Conservation (phyloP, 1,284 basidiomycete species). For the Ustilago loliicola region DNA sequence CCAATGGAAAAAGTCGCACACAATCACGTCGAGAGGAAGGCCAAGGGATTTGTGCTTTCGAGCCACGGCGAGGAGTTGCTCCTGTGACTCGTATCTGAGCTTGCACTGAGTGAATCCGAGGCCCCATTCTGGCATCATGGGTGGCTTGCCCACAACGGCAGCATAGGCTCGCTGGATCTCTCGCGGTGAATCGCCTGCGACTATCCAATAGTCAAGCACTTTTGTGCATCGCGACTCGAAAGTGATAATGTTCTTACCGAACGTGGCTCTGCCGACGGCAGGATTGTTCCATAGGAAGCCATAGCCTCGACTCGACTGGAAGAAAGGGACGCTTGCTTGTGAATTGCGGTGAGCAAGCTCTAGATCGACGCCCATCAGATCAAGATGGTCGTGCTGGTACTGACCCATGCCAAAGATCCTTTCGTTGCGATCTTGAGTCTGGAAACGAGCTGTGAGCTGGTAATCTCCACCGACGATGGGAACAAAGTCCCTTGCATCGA, state of each 20-base stretch:
- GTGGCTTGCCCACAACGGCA: conserved; percentile 18
- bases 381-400: conserved; percentile 30
- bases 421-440: conserved; percentile 30
- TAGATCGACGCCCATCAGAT: conserved; percentile 32
- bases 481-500: conserved; percentile 34
- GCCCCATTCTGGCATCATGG: conserved; percentile 42
- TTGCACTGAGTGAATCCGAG: conserved; percentile 41
- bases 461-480: conserved; percentile 28
- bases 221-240: conserved; percentile 33
- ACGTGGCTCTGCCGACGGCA: conserved; percentile 27
- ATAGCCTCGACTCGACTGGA: conserved; percentile 34
- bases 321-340: conserved; percentile 36
- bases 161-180: conserved; percentile 33
- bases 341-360: conserved; percentile 43
- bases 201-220: conserved; percentile 42
- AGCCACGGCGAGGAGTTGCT: conserved; percentile 30
- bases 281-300: conserved; percentile 46
- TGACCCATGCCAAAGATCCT: conserved; percentile 47
- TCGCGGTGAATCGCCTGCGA: conserved; percentile 20
- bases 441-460: conserved; percentile 32
- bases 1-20: conserved; percentile 48
- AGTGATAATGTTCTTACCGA: conserved; percentile 37
- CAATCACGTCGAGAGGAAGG: conserved; percentile 31
- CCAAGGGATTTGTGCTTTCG: conserved; percentile 29
- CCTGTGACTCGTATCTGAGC: conserved; percentile 37